Evolutionary conservation across 345 rosid genomes (phyloP).

Genomic region (Populus davidiana): DNA sequence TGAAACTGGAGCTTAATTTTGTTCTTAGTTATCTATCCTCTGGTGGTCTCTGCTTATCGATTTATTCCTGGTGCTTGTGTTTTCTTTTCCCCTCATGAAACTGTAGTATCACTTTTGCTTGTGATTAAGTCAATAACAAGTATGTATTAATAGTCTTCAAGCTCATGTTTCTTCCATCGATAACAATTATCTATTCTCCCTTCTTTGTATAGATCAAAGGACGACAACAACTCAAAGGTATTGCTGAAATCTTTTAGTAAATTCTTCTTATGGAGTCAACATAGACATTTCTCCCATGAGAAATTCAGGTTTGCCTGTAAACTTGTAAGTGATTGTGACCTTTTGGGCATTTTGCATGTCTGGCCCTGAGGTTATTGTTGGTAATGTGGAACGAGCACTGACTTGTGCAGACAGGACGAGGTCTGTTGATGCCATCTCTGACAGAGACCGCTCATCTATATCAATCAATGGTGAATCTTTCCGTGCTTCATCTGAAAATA

Average conservation of each 20-base stretch:
- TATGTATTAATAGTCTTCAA: neutral
- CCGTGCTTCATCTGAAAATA: conserved; percentile 45
- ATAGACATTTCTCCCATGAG: conserved; percentile 24
- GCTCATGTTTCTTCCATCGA: conserved; percentile 10
- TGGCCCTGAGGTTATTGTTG: conserved; percentile 54
- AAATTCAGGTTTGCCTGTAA: conserved; percentile 16
- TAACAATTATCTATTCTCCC: conserved; percentile 5
- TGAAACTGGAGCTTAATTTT: neutral
- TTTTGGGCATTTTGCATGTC: conserved; percentile 83
- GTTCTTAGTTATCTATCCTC: too few species aligned
- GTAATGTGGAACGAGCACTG: conserved; percentile 44
- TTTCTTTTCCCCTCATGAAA: neutral
- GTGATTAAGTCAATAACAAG: neutral
- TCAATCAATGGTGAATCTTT: conserved; percentile 51
- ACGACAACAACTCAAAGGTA: conserved; percentile 7
- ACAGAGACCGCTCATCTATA: conserved; percentile 34
- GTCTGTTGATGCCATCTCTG: conserved; percentile 57
- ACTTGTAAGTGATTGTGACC: conserved; percentile 33
- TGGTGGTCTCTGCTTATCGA: too few species aligned
- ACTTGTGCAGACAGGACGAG: conserved; percentile 65
- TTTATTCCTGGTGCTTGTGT: too few species aligned
- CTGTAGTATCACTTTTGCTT: neutral
- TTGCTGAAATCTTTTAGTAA: conserved; percentile 20
- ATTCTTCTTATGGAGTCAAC: conserved; percentile 24
- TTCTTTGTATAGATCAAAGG: conserved; percentile 23